phyloP scores from a whole-genome alignment of 352 stramenopile species.

The Pythium utonaiense region DNA sequence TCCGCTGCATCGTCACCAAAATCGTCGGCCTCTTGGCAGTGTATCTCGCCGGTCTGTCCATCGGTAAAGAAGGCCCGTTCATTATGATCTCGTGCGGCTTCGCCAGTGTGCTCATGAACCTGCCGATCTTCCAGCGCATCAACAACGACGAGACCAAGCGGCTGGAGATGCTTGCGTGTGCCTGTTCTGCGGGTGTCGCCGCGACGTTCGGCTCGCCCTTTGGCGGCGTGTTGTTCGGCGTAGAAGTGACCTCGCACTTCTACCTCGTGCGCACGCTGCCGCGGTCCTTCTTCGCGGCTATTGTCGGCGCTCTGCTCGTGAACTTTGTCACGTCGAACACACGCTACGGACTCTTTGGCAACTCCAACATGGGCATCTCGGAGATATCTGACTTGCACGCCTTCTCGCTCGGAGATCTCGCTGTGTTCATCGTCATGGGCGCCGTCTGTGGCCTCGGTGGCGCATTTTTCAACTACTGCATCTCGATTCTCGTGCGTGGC shows the following conservation, averaged over 20 bases:
- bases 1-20: conserved; percentile 70
- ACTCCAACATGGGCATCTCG: conserved; percentile 60
- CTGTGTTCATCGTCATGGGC: conserved; percentile 62
- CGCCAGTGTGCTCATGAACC: conserved; percentile 74
- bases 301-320: conserved; percentile 67
- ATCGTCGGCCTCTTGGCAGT: conserved; percentile 63
- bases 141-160: conserved; percentile 78
- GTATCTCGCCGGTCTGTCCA: conserved; percentile 61
- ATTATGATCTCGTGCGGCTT: conserved; percentile 88
- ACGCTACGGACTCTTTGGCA: conserved; percentile 71
- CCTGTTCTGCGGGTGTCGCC: conserved; percentile 74
- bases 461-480: conserved; percentile 63
- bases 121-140: conserved; percentile 60
- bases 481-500: conserved; percentile 59
- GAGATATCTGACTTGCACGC: conserved; percentile 40
- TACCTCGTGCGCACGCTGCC: conserved; percentile 79
- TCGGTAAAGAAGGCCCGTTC: conserved; percentile 85
- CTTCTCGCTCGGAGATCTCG: conserved; percentile 48
- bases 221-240: conserved; percentile 80
- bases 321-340: conserved; percentile 61
- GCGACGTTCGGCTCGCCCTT: conserved; percentile 86
- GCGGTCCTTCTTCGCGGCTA: conserved; percentile 75
- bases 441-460: conserved; percentile 65
- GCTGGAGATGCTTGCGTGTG: conserved; percentile 80
- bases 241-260: conserved; percentile 84